Evolutionary conservation across 495 filamentous ascomycete species (phyloP).

Genomic region (Neurospora hispaniola): DNA sequence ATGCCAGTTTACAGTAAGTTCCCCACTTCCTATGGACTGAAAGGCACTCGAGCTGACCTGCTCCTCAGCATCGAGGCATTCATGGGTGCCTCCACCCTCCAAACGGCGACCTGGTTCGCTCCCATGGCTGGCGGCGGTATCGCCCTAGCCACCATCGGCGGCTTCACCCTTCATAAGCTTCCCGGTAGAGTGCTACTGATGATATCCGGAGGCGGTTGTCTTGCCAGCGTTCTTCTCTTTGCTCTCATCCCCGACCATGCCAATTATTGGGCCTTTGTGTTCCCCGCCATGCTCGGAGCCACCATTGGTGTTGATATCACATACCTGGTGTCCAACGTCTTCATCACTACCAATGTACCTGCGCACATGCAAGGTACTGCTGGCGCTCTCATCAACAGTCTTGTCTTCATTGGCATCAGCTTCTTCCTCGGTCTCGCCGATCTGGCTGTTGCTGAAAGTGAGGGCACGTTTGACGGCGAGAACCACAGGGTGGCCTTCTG

Average conservation of each 20-base stretch:
- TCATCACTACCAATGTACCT: constrained; percentile 68
- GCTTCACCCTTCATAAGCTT: constrained; percentile 66
- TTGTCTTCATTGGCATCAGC: constrained; percentile 71
- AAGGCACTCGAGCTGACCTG: neutral
- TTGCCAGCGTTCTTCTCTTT: constrained; percentile 58
- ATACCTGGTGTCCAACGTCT: constrained; percentile 76
- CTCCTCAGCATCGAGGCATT: constrained; percentile 49
- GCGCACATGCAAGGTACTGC: constrained; percentile 62
- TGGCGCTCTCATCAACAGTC: constrained; percentile 47
- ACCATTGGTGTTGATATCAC: constrained; percentile 78
- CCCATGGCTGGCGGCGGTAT: constrained; percentile 70
- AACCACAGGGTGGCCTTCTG: constrained; percentile 60
- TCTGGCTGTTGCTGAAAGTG: constrained; percentile 44
- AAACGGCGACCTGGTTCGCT: constrained; percentile 66
- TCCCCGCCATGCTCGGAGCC: constrained; percentile 72
- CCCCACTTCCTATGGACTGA: neutral
- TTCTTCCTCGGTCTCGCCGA: constrained; percentile 72
- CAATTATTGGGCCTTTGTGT: constrained; percentile 54
- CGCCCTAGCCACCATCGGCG: constrained; percentile 59
- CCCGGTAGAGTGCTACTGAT: constrained; percentile 61
- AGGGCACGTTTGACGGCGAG: constrained; percentile 28
- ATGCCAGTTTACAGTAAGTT: constrained; percentile 67
- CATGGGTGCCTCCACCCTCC: constrained; percentile 54
- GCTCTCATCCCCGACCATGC: constrained; percentile 54
- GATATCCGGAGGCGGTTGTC: constrained; percentile 54